A percentile compares a stretch with the other conserved stretches of the same genome.
Evolutionary conservation across 352 stramenopile species (phyloP).

Genomic region (Pythium periplocum): DNA sequence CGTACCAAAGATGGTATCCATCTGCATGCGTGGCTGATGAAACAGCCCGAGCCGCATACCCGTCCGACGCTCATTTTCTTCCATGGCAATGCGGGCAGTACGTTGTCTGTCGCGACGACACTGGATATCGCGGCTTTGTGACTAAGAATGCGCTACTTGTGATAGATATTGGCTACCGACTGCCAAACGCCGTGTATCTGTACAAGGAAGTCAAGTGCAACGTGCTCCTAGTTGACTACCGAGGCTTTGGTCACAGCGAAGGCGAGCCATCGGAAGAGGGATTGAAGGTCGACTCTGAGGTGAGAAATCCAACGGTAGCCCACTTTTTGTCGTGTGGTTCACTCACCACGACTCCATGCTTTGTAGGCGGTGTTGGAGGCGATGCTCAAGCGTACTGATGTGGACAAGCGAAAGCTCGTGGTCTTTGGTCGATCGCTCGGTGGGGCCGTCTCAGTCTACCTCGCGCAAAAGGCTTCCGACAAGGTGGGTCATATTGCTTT

Average conservation of each 20-base stretch:
- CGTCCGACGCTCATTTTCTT: slow-evolving; percentile 93
- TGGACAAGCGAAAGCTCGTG: slow-evolving; percentile 87
- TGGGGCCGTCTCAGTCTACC: slow-evolving; percentile 89
- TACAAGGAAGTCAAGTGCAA: slow-evolving; percentile 85
- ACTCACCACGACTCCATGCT: not conserved
- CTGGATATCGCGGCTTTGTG: not conserved
- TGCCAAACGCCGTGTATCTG: slow-evolving; percentile 92
- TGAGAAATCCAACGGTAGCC: slow-evolving; percentile 47
- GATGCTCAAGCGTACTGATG: slow-evolving; percentile 59
- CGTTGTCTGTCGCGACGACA: slow-evolving; percentile 6
- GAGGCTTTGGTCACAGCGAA: slow-evolving; percentile 91
- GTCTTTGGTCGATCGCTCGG: slow-evolving; percentile 91
- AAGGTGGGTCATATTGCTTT: slow-evolving; percentile 28
- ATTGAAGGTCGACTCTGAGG: slow-evolving; percentile 89
- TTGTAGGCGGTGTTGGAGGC: slow-evolving; percentile 74
- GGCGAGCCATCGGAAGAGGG: slow-evolving; percentile 83
- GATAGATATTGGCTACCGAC: slow-evolving; percentile 89
- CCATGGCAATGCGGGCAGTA: slow-evolving; percentile 92
- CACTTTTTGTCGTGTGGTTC: slow-evolving; percentile 2
- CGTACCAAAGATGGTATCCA: slow-evolving; percentile 70
- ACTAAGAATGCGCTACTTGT: not conserved
- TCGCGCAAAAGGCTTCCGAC: slow-evolving; percentile 73
- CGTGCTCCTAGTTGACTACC: slow-evolving; percentile 93
- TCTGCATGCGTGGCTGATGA: slow-evolving; percentile 92
- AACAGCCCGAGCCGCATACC: slow-evolving; percentile 50